Percentiles rank a stretch among this genome's conserved stretches.
These are phyloP conservation scores for Logfia minima DNA, from an alignment of 129 eudicot species.

Conservation along the genomic window DNA sequence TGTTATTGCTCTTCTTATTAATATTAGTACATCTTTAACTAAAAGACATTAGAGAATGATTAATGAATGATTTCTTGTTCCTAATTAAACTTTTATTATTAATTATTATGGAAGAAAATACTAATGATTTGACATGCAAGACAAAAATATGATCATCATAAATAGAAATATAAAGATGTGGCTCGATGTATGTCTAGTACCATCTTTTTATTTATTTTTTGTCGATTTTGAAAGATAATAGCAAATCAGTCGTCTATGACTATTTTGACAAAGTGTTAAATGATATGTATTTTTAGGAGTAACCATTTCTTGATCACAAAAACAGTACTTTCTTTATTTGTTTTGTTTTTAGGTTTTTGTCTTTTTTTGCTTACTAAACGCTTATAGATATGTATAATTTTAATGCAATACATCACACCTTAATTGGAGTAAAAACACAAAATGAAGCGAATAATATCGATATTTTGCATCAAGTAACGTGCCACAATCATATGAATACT, in stretches of 20 bases:
- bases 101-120: no score
- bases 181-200: not conserved
- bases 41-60: no score
- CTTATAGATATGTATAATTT: no score
- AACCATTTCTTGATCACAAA: not conserved
- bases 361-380: not conserved
- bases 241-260: not conserved
- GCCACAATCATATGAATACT: constrained; percentile 1
- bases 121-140: no score
- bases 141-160: no score
- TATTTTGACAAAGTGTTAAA: not conserved
- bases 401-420: no score
- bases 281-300: not conserved
- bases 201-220: not conserved
- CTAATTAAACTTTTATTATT: no score
- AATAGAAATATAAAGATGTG: no score
- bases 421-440: no score
- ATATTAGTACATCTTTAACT: no score
- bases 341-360: not conserved
- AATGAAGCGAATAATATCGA: not conserved
- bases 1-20: no score
- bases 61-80: no score
- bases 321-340: not conserved
- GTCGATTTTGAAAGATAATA: not conserved
- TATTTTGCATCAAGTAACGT: constrained; percentile 10